Conservation (phyloP, 2,329 filamentous ascomycete species). For the Alternaria arborescens region DNA sequence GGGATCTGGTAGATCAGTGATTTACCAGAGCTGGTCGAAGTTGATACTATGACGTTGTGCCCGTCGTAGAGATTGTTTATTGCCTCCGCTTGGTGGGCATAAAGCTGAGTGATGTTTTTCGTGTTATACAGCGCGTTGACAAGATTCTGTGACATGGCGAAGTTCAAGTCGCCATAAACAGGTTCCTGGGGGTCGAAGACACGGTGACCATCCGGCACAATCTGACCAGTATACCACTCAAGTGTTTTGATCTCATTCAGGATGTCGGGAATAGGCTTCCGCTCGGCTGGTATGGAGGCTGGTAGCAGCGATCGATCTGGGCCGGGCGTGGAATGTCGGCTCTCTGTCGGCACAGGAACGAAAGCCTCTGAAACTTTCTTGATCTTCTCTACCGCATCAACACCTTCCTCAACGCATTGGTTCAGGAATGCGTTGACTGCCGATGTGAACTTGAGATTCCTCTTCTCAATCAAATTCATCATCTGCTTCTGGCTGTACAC, state of each 20-base stretch:
- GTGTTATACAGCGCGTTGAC: slow-evolving; percentile 98
- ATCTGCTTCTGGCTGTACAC: slow-evolving; percentile 94
- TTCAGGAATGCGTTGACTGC: slow-evolving; percentile 82
- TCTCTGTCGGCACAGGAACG: slow-evolving; percentile 68
- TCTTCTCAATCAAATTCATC: slow-evolving; percentile 85
- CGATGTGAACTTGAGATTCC: slow-evolving; percentile 82
- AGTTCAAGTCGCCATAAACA: slow-evolving; percentile 83
- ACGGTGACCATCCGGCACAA: slow-evolving; percentile 90
- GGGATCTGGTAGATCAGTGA: slow-evolving; percentile 98
- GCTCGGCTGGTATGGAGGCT: slow-evolving; percentile 77
- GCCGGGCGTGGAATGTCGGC: slow-evolving; percentile 53
- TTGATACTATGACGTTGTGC: slow-evolving; percentile 88
- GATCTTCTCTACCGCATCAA: slow-evolving; percentile 74
- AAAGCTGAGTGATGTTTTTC: slow-evolving; percentile 83
- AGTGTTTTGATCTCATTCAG: slow-evolving; percentile 81
- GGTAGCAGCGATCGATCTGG: slow-evolving; percentile 63
- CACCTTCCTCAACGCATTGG: slow-evolving; percentile 68
- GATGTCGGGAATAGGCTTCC: slow-evolving; percentile 84
- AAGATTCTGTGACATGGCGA: slow-evolving; percentile 85
- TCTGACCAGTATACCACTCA: slow-evolving; percentile 90
- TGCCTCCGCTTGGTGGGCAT: slow-evolving; percentile 90
- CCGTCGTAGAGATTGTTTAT: slow-evolving; percentile 87
- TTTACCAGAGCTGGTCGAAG: slow-evolving; percentile 95
- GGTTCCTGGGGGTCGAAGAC: slow-evolving; percentile 87
- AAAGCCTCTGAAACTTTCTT: slow-evolving; percentile 66